A percentile compares a stretch with the other conserved stretches of the same genome.
Evolutionary conservation across 2,329 filamentous ascomycete species (phyloP).

Genomic region (Chaetomiaceae sp.): DNA sequence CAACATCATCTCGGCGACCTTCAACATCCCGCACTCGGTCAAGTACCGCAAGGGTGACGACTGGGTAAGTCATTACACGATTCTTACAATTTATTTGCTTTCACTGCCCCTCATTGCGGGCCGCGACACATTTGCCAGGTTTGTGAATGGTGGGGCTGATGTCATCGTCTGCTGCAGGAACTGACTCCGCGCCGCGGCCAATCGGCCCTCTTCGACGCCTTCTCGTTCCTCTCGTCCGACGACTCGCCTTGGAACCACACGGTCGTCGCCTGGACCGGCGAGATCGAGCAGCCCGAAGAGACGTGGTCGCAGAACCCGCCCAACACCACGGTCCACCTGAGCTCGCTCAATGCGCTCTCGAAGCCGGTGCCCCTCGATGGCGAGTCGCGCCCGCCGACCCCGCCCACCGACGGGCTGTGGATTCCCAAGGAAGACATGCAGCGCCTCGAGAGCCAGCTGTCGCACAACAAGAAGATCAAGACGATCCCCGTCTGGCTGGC

Average conservation of each 20-base stretch:
- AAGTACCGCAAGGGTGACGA: slow-evolving; percentile 55
- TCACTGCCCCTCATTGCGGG: not conserved
- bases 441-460: slow-evolving; percentile 69
- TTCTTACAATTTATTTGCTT: not conserved
- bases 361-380: slow-evolving; percentile 73
- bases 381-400: slow-evolving; percentile 49
- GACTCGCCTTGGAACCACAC: slow-evolving; percentile 86
- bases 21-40: slow-evolving; percentile 57
- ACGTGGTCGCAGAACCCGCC: slow-evolving; percentile 46
- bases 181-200: slow-evolving; percentile 76
- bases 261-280: slow-evolving; percentile 91
- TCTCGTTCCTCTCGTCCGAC: slow-evolving; percentile 80
- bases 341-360: slow-evolving; percentile 67
- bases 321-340: slow-evolving; percentile 45
- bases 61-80: slow-evolving; percentile 56
- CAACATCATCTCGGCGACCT: slow-evolving; percentile 64
- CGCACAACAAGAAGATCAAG: slow-evolving; percentile 67
- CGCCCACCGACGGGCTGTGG: slow-evolving; percentile 64
- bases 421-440: slow-evolving; percentile 66
- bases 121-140: slow-evolving; percentile 11
- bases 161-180: slow-evolving; percentile 47
- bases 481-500: slow-evolving; percentile 86
- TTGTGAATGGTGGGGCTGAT: slow-evolving; percentile 26
- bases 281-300: slow-evolving; percentile 58
- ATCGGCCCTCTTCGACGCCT: slow-evolving; percentile 88